Evolutionary conservation across 176 grass and related monocot species (phyloP), one percentile per base, ranked within the genome.

Genomic region (Zizania latifolia): DNA sequence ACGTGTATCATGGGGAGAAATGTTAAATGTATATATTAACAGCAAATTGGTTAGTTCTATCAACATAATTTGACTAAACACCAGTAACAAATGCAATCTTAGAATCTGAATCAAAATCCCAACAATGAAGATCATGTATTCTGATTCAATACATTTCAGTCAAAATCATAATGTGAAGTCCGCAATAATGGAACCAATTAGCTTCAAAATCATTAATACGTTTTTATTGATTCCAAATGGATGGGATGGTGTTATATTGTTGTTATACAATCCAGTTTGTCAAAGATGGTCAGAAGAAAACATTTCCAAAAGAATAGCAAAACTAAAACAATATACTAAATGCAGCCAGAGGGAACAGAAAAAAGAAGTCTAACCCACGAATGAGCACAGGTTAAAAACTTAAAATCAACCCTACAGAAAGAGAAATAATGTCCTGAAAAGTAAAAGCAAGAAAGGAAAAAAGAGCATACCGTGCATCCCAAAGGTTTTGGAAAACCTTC

Each of bases 401-500:
- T 34, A 9, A n/a, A n/a, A n/a, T n/a, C n/a, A n/a, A 23, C 8
- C 36, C 62, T 39, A 75, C 0, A 55, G 54, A 30, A 26, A 62
- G 29, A 48, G 17, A 13, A 46, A 69, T 32, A 0, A 68, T 24
- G 53, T 68, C 39, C 24, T 45, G 23, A 21, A 46, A 46, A 22
- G 13, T 34, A 59, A 67, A 7, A 71, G 58, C 38, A 59, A 45
- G 65, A 21, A 62, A 53, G 57, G 29, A 78, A 64, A 45, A 70
- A 40, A 80, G 81, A n/a, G n/a, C n/a, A 82, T 79, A 97, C 90
- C 15, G 94, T 97, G 74, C 90, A 97, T 57, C 94, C 94, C 51
- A 91, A 77, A 85, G 94, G 86, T 91, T 89, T 97, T 33, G 85
- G 70, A 76, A 97, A 87, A 61, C 94, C 94, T 74, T 93, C 90